phyloP scores from a whole-genome alignment of 345 rosid species.

The Rhizophora mangle region DNA sequence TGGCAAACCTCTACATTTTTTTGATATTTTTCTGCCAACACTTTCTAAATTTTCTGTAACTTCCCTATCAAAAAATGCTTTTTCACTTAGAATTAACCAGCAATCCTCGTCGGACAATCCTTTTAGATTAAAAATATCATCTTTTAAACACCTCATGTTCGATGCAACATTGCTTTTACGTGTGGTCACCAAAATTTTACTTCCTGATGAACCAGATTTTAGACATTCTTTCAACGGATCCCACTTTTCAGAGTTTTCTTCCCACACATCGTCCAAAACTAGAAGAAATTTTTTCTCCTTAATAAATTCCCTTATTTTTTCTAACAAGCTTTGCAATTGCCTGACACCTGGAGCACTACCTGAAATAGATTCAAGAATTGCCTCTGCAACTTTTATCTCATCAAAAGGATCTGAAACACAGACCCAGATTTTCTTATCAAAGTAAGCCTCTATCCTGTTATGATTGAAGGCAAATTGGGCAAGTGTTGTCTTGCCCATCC shows the following conservation, averaged over 20 bases:
- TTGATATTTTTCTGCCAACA: background rate
- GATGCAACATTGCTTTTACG: no score
- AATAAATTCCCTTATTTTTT: no score
- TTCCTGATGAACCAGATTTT: no score
- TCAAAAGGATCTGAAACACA: conserved; percentile 3
- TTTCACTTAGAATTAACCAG: background rate
- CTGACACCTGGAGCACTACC: background rate
- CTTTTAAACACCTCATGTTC: no score
- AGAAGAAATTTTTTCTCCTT: no score
- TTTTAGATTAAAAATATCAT: no score
- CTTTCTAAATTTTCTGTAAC: background rate
- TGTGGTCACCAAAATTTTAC: no score
- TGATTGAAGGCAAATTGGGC: background rate
- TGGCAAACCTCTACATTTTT: conserved; percentile 7
- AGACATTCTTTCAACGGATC: no score
- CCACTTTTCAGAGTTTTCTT: no score
- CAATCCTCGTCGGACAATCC: no score
- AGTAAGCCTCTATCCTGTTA: background rate
- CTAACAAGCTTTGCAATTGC: no score
- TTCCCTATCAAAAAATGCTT: background rate
- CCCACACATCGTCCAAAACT: no score
- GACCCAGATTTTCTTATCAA: background rate
- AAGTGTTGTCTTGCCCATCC: background rate
- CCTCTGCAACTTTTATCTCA: background rate
- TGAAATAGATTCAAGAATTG: background rate